Conservation (phyloP, 805 yeast genomes). For the Lachancea nothofagi region DNA sequence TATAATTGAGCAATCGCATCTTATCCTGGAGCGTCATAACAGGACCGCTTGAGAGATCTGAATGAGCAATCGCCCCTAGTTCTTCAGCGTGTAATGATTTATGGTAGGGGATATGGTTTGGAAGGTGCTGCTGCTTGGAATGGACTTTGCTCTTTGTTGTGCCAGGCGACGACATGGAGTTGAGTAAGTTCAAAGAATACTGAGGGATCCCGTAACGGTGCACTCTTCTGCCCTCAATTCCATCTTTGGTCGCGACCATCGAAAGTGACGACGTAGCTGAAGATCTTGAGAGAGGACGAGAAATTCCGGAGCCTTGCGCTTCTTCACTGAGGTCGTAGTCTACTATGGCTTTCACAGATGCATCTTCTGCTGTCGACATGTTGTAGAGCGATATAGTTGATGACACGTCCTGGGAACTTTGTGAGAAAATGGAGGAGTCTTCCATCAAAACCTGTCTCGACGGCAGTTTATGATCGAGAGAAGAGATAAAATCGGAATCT, state of each 20-base stretch:
- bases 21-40: conserved; percentile 43
- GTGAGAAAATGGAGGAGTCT: conserved; percentile 17
- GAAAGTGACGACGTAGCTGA: conserved; percentile 65
- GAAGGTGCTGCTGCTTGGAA: not conserved
- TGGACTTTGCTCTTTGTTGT: conserved; percentile 11
- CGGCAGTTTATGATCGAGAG: not conserved
- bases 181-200: conserved; percentile 35
- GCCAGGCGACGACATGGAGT: conserved; percentile 30
- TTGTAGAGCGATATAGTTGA: conserved; percentile 21
- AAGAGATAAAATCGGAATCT: not conserved
- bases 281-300: conserved; percentile 56
- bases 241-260: conserved; percentile 70
- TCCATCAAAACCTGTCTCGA: conserved; percentile 3
- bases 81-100: not conserved
- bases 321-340: conserved; percentile 23
- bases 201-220: conserved; percentile 41
- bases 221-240: conserved; percentile 57
- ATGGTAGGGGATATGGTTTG: not conserved
- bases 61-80: conserved; percentile 5
- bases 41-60: conserved; percentile 27
- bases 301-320: conserved; percentile 24
- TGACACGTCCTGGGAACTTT: conserved; percentile 20
- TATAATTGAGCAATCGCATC: conserved; percentile 37
- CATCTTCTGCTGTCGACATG: conserved; percentile 16
- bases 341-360: conserved; percentile 19